Percentiles rank a stretch among this genome's conserved stretches.
phyloP scores from a whole-genome alignment of 2,329 filamentous ascomycete genomes.

The Aspergillus clavatus region DNA sequence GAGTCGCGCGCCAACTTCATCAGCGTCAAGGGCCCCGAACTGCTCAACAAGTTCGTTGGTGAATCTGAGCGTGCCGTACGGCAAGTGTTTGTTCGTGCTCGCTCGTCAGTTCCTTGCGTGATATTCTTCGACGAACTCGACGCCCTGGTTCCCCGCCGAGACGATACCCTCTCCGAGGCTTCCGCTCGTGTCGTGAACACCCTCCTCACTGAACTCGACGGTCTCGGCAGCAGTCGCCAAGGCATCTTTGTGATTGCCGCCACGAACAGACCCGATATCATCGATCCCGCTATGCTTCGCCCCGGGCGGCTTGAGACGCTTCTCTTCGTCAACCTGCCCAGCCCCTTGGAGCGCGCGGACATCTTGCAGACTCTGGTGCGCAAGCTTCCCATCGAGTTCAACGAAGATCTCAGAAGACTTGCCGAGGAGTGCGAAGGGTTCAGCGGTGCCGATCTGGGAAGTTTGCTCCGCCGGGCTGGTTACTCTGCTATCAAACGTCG shows the following conservation, averaged over 20 bases:
- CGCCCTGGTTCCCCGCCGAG: slow-evolving; percentile 79
- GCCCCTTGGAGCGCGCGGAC: slow-evolving; percentile 71
- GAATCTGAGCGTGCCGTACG: slow-evolving; percentile 91
- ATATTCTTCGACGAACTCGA: slow-evolving; percentile 98
- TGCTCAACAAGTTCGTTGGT: slow-evolving; percentile 96
- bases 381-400: slow-evolving; percentile 49
- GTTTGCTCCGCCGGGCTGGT: slow-evolving; percentile 55
- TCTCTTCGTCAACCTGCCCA: slow-evolving; percentile 86
- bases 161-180: slow-evolving; percentile 72
- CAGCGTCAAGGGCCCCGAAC: slow-evolving; percentile 90
- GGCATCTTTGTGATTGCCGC: slow-evolving; percentile 94
- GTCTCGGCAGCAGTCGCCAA: slow-evolving; percentile 64
- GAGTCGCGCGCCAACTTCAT: slow-evolving; percentile 97
- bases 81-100: slow-evolving; percentile 83
- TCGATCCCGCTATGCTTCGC: slow-evolving; percentile 89
- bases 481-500: slow-evolving; percentile 51
- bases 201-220: slow-evolving; percentile 88
- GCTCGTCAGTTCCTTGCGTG: slow-evolving; percentile 82
- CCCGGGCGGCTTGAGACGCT: slow-evolving; percentile 82
- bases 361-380: slow-evolving; percentile 67
- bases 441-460: slow-evolving; percentile 63
- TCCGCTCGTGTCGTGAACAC: slow-evolving; percentile 90
- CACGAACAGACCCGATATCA: slow-evolving; percentile 93
- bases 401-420: slow-evolving; percentile 56
- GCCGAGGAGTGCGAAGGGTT: slow-evolving; percentile 73